Percentiles rank a stretch among this genome's conserved stretches.
These are phyloP conservation scores for Apiospora koreana DNA, from an alignment of 2,329 filamentous ascomycete species.

Conservation along the genomic window DNA sequence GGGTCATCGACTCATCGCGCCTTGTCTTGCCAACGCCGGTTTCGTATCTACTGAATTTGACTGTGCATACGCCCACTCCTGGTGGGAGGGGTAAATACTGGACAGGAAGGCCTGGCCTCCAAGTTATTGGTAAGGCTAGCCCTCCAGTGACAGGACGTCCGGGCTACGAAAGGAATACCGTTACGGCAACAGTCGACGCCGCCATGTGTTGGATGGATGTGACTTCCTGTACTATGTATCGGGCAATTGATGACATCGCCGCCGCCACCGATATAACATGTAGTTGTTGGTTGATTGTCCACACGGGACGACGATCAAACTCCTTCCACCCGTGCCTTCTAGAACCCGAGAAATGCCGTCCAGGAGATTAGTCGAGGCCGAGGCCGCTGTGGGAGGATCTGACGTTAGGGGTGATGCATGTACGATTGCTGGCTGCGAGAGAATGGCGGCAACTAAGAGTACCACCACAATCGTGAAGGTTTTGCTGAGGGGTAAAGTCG, in stretches of 20 bases:
- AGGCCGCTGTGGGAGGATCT: neutral
- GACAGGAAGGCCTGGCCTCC: neutral
- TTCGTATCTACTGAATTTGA: too few relatives aligned
- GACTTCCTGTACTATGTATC: too few relatives aligned
- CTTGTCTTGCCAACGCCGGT: too few relatives aligned
- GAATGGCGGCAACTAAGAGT: neutral
- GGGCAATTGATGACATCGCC: neutral
- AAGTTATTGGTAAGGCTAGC: neutral
- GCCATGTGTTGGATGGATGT: neutral
- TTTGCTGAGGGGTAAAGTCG: slow-evolving; percentile 5
- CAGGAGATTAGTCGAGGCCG: neutral
- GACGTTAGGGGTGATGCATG: neutral
- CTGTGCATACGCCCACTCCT: too few relatives aligned
- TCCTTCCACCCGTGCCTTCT: neutral
- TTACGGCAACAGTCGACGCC: neutral
- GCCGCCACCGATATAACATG: neutral
- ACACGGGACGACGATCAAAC: neutral
- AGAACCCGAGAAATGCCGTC: neutral
- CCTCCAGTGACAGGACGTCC: neutral
- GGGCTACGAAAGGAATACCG: neutral
- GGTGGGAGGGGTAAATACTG: neutral
- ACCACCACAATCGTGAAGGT: neutral
- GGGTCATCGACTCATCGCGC: too few relatives aligned
- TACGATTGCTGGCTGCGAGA: neutral
- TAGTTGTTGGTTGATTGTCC: neutral